These are phyloP conservation scores for Spatholobus suberectus DNA, from an alignment of 306 rosid species.

Conservation along the genomic window DNA sequence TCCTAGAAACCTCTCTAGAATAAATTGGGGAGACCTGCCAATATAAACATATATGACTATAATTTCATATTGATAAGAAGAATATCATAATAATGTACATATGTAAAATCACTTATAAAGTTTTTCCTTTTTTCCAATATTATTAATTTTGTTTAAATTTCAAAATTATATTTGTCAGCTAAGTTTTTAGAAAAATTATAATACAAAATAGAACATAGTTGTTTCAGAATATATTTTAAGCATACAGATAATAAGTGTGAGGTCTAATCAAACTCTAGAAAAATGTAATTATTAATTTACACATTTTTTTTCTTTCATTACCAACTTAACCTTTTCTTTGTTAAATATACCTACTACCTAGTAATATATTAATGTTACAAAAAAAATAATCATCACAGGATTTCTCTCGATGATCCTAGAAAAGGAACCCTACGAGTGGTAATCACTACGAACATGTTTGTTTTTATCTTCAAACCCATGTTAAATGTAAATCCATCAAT, in stretches of 20 bases:
- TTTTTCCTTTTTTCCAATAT: slow-evolving; percentile 17
- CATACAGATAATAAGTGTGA: neutral
- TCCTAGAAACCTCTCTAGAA: slow-evolving; percentile 66
- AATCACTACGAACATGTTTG: neutral
- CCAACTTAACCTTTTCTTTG: neutral
- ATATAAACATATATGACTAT: slow-evolving; percentile 24
- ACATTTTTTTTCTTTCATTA: neutral
- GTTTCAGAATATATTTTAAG: slow-evolving; percentile 6
- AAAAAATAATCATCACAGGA: neutral
- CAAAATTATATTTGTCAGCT: neutral
- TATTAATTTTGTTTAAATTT: neutral
- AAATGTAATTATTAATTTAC: neutral
- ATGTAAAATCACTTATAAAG: slow-evolving; percentile 23
- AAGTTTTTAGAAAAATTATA: neutral
- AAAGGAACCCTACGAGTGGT: neutral
- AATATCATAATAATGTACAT: neutral
- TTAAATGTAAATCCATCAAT: neutral
- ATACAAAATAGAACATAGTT: neutral
- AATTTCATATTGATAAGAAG: neutral
- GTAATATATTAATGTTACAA: neutral
- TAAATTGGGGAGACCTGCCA: slow-evolving; percentile 75
- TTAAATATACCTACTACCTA: neutral
- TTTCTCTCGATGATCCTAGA: neutral
- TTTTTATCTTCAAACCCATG: neutral
- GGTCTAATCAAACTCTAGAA: slow-evolving; percentile 4